Evolutionary conservation across 2,329 filamentous ascomycete species (phyloP).

Genomic region (Talaromyces sp.): DNA sequence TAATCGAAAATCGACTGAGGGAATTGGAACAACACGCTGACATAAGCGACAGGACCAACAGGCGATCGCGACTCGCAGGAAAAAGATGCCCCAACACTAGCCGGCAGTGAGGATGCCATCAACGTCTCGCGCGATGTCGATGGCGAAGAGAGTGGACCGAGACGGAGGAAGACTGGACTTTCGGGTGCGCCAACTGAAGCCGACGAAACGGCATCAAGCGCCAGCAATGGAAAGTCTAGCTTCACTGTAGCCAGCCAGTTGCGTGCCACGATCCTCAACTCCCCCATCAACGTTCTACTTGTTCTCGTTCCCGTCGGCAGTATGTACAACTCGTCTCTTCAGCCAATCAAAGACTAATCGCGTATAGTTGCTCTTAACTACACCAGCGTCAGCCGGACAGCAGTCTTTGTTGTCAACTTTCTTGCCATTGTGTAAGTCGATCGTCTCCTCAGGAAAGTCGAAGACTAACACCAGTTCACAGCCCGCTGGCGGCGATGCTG

Average conservation of each 20-base stretch:
- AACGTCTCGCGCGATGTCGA: conserved; percentile 22
- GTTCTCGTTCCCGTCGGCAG: conserved; percentile 73
- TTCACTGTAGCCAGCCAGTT: conserved; percentile 41
- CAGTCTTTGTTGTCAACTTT: conserved; percentile 85
- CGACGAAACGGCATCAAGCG: conserved; percentile 8
- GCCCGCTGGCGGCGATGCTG: conserved; percentile 76
- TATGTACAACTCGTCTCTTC: conserved; percentile 24
- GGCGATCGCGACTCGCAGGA: conserved; percentile 4
- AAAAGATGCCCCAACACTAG: conserved; percentile 20
- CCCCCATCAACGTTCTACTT: conserved; percentile 82
- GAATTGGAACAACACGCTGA: conserved; percentile 26
- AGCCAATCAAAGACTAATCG: not conserved
- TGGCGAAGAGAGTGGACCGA: conserved; percentile 17
- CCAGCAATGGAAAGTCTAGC: conserved; percentile 27
- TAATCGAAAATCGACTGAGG: conserved; percentile 23
- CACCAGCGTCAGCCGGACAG: conserved; percentile 55
- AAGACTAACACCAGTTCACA: conserved; percentile 18
- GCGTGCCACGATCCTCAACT: conserved; percentile 70
- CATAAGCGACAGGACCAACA: conserved; percentile 9
- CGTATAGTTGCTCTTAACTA: conserved; percentile 62
- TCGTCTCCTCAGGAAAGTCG: not conserved
- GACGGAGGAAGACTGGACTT: conserved; percentile 13
- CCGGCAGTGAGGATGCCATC: conserved; percentile 23
- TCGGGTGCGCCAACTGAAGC: conserved; percentile 24
- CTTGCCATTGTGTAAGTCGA: conserved; percentile 68